phyloP scores from a whole-genome alignment of 768 basidiomycete genomes.

The Polyporus arcularius region DNA sequence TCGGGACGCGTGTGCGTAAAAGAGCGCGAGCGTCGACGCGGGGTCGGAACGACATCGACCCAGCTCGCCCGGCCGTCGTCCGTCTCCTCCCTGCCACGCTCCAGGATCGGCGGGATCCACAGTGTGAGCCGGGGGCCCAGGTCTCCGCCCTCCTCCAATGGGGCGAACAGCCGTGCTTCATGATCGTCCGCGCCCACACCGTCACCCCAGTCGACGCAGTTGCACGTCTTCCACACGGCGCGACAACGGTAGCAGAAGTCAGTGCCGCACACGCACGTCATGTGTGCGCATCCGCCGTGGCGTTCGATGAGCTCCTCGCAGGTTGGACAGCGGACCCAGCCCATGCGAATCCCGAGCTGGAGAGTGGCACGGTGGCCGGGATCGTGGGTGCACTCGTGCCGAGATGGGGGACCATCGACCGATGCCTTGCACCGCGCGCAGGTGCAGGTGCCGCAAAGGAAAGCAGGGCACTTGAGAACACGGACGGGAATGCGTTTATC shows the following conservation, averaged over 20 bases:
- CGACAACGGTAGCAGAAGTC: conserved; percentile 24
- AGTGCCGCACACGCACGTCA: conserved; percentile 30
- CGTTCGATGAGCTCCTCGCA: conserved; percentile 31
- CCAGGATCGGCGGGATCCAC: conserved; percentile 26
- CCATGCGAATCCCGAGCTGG: conserved; percentile 15
- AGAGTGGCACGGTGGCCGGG: conserved; percentile 13
- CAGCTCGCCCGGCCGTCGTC: not conserved
- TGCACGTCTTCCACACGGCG: conserved; percentile 27
- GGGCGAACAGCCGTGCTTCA: conserved; percentile 3
- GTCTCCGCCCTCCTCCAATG: conserved; percentile 4
- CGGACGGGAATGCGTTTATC: conserved; percentile 10
- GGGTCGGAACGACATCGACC: not conserved
- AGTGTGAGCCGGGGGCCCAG: conserved; percentile 7
- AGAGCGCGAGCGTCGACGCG: not conserved
- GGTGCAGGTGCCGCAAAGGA: conserved; percentile 20
- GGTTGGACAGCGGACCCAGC: conserved; percentile 30
- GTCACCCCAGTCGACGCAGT: conserved; percentile 20
- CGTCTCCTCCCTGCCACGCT: conserved; percentile 20
- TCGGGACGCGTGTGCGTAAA: conserved; percentile 36
- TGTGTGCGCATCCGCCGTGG: conserved; percentile 29
- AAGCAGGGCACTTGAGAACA: conserved; percentile 16
- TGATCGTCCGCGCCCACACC: conserved; percentile 2
- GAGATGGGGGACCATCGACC: conserved; percentile 1
- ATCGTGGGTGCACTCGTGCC: conserved; percentile 23
- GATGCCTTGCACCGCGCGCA: conserved; percentile 23